phyloP scores from a whole-genome alignment of 345 rosid genomes.

The Bretschneidera sinensis region DNA sequence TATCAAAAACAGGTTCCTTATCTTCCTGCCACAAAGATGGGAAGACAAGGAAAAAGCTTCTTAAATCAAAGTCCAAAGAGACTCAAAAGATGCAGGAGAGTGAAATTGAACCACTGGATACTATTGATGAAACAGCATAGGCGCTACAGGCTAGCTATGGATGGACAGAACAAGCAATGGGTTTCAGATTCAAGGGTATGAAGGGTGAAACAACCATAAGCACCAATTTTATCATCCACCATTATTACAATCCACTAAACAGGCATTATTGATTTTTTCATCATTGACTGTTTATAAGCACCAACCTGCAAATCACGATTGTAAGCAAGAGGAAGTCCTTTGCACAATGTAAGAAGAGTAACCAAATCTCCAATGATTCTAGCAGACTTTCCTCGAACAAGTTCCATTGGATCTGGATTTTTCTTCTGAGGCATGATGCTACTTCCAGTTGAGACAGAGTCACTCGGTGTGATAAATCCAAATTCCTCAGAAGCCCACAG shows the following conservation, averaged over 20 bases:
- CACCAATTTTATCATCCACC: too few relatives aligned
- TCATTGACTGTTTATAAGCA: background rate
- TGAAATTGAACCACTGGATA: background rate
- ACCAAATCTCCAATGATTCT: constrained; percentile 77
- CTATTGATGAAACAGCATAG: background rate
- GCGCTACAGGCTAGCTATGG: background rate
- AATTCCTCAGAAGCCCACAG: constrained; percentile 98
- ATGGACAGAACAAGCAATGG: background rate
- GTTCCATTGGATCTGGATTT: constrained; percentile 99
- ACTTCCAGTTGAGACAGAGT: constrained; percentile 90
- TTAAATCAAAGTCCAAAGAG: background rate
- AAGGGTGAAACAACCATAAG: background rate
- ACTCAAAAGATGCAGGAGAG: background rate
- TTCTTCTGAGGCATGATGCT: constrained; percentile 99
- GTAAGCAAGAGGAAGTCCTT: constrained; percentile 96
- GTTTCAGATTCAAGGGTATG: too few relatives aligned
- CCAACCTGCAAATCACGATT: constrained; percentile 88
- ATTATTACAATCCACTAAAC: too few relatives aligned
- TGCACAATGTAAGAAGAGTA: constrained; percentile 81
- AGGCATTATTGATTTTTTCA: too few relatives aligned
- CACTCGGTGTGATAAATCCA: constrained; percentile 84
- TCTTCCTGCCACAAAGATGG: constrained; percentile 63
- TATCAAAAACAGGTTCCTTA: constrained; percentile 88
- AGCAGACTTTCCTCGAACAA: constrained; percentile 91
- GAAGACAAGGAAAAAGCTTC: background rate